Evolutionary conservation across 306 rosid species (phyloP).

Genomic region (Cicer yamashitae): DNA sequence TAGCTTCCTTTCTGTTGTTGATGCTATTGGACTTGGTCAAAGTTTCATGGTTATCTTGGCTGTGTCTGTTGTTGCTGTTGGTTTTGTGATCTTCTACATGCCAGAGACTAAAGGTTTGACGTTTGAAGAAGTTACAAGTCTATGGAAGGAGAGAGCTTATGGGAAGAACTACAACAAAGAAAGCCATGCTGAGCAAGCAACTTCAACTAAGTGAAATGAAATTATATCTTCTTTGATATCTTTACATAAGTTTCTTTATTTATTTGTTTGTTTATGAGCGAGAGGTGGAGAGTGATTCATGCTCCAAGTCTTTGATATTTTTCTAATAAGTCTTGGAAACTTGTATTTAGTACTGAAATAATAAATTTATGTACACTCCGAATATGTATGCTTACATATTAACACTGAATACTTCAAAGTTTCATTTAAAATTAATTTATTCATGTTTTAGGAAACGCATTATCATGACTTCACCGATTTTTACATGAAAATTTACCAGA

Average conservation of each 20-base stretch:
- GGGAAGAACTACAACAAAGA: constrained; percentile 50
- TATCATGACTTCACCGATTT: no score
- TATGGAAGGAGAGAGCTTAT: constrained; percentile 75
- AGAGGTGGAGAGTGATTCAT: background rate
- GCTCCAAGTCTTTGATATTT: constrained; percentile 1
- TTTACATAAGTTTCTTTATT: no score
- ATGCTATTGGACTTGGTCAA: constrained; percentile 59
- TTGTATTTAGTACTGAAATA: background rate
- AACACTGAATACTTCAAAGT: no score
- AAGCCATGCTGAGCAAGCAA: constrained; percentile 51
- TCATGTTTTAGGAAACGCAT: no score
- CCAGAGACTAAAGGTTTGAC: constrained; percentile 81
- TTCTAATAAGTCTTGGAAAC: background rate
- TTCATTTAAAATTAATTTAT: no score
- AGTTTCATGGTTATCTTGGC: constrained; percentile 65
- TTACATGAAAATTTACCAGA: no score
- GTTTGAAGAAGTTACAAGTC: constrained; percentile 61
- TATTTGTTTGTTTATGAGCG: background rate
- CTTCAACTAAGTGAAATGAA: background rate
- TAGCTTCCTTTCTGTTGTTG: constrained; percentile 64
- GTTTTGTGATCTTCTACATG: constrained; percentile 54
- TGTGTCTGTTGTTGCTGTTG: constrained; percentile 50
- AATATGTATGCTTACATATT: no score
- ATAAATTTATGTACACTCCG: no score
- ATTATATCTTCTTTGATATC: background rate